Percentiles rank a stretch among this genome's conserved stretches.
phyloP scores from a whole-genome alignment of 176 grass and related monocot species.

The Aegilops bicornis region DNA sequence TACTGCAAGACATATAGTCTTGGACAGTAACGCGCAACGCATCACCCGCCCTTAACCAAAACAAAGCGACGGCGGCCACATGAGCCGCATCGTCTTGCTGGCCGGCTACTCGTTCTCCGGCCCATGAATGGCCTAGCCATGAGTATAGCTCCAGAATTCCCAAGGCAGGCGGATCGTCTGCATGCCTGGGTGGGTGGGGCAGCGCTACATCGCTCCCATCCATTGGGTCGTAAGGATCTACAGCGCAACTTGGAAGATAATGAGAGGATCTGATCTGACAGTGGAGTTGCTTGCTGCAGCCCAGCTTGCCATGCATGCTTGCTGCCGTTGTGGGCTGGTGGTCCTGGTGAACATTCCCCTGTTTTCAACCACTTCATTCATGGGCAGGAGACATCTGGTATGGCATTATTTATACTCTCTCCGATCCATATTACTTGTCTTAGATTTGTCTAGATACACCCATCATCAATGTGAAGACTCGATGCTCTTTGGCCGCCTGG shows the following conservation, averaged over 20 bases:
- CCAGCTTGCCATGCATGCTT: neutral
- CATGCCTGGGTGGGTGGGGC: too few relatives aligned
- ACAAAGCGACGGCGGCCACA: too few relatives aligned
- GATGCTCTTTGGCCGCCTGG: slow-evolving; percentile 24
- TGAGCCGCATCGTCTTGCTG: too few relatives aligned
- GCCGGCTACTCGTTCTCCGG: too few relatives aligned
- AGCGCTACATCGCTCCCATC: too few relatives aligned
- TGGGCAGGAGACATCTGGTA: slow-evolving; percentile 16
- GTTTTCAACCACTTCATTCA: slow-evolving; percentile 38
- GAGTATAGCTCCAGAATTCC: neutral
- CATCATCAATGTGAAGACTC: slow-evolving; percentile 6
- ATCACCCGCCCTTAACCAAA: too few relatives aligned
- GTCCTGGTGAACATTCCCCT: slow-evolving; percentile 32
- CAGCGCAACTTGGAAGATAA: neutral
- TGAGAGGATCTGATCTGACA: neutral
- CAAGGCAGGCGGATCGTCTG: too few relatives aligned
- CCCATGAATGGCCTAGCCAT: neutral
- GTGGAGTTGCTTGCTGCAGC: neutral
- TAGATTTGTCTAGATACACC: too few relatives aligned
- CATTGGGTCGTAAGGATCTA: too few relatives aligned
- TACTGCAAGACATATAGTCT: too few relatives aligned
- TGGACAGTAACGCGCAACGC: too few relatives aligned
- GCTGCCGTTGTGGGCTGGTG: slow-evolving; percentile 4
- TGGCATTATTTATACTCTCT: slow-evolving; percentile 12
- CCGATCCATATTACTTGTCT: too few relatives aligned